Evolutionary conservation across 169 alveolate species (phyloP), one percentile per base, ranked within the genome.

Genomic region (Plasmodium yoelii): DNA sequence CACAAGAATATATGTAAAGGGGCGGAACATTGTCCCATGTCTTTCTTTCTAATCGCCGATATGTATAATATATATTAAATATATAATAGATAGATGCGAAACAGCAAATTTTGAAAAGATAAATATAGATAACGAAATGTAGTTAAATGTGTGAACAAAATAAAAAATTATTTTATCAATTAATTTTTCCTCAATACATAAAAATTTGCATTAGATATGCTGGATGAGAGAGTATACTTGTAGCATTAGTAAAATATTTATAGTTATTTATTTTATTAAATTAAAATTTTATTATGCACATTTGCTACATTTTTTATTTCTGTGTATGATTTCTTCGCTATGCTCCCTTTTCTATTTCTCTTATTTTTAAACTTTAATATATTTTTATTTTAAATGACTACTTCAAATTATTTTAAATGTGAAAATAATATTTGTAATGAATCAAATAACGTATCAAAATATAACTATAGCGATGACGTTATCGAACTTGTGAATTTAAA

Each of bases 381-480:
- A 39, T 73, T 61, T 63, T 77, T 64, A 57, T 77, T 56, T 77
- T 77, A 77, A 77, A 77, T 77, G 88, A 77, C 53, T 64, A 77
- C 49, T 46, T 77, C 88, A 77, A 77, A 77, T 64, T 77, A 64
- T 63, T 63, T 77, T 26, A 77, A 77, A 53, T 63, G 65, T 77
- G 88, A 64, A 26, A 63, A 44, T 19, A 77, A 77, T 9, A 10
- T 26, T 28, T 63, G 15, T 64, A 49, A 64, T 63, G 53, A 77
- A 28, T 63, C 80, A 28, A 34, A 8, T 47, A 57, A 39, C 71
- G 1, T 12, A 42, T 47, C 73, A 24, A 69, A 59, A 47, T 67
- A 77, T 53, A 47, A 22, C 49, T 77, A 77, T 51, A 80, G 65
- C 34, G 53, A 69, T 44, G 88, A 77, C 46, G 88, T 77, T 13